Conservation (phyloP, 768 basidiomycete genomes). For the Coprinopsis cinerea region DNA sequence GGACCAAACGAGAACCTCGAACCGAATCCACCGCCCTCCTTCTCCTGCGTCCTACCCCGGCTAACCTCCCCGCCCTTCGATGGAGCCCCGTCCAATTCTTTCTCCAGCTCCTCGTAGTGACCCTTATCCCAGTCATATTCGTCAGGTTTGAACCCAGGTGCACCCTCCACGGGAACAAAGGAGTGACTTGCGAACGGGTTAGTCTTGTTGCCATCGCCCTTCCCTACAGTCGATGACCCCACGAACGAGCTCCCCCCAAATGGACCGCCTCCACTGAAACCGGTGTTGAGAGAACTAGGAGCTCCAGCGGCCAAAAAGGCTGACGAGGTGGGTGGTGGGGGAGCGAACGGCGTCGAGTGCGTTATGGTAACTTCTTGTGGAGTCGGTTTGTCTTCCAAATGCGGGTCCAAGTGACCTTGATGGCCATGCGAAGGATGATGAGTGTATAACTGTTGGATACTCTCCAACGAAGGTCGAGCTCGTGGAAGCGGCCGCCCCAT, state of each 20-base stretch:
- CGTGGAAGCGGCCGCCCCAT: constrained; percentile 4
- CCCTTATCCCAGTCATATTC: constrained; percentile 63
- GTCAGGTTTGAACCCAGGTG: constrained; percentile 73
- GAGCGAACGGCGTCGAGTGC: constrained; percentile 5
- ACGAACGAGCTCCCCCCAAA: too few relatives aligned
- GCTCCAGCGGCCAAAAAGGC: background rate
- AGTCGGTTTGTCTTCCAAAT: too few relatives aligned
- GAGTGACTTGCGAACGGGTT: constrained; percentile 39
- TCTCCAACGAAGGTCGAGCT: constrained; percentile 6
- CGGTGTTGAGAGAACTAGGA: background rate
- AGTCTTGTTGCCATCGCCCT: background rate
- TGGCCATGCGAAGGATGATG: background rate
- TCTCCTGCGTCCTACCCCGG: constrained; percentile 9
- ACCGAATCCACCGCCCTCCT: background rate
- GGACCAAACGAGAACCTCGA: background rate
- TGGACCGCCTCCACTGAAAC: background rate
- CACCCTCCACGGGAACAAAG: constrained; percentile 47
- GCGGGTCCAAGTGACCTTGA: too few relatives aligned
- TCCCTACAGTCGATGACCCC: background rate
- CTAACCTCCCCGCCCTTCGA: background rate
- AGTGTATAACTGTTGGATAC: background rate
- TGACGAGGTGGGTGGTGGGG: too few relatives aligned
- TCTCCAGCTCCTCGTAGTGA: constrained; percentile 42
- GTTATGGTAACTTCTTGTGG: constrained; percentile 4
- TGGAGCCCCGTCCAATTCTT: constrained; percentile 26